Conservation (phyloP, 1,284 basidiomycete genomes). For the Apiotrichum porosum region DNA sequence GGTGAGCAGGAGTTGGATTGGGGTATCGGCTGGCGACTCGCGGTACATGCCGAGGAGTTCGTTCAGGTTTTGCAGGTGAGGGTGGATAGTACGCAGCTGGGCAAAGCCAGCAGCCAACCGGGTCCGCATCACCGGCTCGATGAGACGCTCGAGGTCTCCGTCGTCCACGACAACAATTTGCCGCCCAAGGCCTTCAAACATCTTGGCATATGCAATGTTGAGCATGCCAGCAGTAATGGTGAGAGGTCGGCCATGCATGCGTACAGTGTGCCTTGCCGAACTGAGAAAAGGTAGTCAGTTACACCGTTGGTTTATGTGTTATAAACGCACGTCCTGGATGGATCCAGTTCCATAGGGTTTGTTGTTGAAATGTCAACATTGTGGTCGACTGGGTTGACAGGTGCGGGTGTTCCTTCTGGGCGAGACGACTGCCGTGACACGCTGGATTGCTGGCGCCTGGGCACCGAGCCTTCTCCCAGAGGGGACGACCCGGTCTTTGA, state of each 20-base stretch:
- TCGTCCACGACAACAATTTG: conserved; percentile 20
- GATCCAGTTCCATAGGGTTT: conserved; percentile 1
- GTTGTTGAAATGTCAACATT: conserved; percentile 23
- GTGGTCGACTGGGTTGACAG: conserved; percentile 23
- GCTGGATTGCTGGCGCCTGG: too few relatives aligned
- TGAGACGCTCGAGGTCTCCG: conserved; percentile 25
- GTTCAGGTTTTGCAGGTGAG: conserved; percentile 34
- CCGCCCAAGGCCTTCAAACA: conserved; percentile 9
- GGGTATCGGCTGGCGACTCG: conserved; percentile 2
- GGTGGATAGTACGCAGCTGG: conserved; percentile 35
- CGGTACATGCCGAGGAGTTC: conserved; percentile 20
- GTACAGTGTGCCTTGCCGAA: conserved; percentile 18
- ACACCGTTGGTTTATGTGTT: too few relatives aligned
- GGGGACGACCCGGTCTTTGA: too few relatives aligned
- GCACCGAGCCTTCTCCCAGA: too few relatives aligned
- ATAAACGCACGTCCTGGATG: too few relatives aligned
- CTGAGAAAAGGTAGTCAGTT: too few relatives aligned
- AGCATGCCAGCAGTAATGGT: conserved; percentile 38
- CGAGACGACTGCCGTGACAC: too few relatives aligned
- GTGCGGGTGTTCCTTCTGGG: too few relatives aligned
- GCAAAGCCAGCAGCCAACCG: conserved; percentile 29
- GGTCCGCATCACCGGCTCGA: conserved; percentile 18
- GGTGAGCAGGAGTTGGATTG: conserved; percentile 25
- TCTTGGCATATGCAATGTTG: conserved; percentile 30
- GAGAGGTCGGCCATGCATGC: conserved; percentile 35